A percentile compares a stretch with the other conserved stretches of the same genome.
phyloP scores from a whole-genome alignment of 495 filamentous ascomycete species.

The Tuber aestivum region DNA sequence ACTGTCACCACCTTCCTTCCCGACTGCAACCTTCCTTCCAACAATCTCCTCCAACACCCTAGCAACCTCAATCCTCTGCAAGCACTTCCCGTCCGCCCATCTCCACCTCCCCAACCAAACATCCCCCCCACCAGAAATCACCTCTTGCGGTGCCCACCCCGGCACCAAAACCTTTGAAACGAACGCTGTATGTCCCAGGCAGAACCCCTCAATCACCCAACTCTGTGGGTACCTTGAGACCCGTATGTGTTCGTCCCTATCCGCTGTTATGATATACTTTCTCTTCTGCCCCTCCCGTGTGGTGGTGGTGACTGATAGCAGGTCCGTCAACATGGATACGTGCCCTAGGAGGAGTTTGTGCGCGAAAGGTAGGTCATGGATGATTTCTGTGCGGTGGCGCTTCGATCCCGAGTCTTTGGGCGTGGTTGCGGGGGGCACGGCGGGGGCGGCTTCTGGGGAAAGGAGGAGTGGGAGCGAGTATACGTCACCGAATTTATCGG shows the following conservation, averaged over 20 bases:
- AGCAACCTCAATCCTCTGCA: constrained; percentile 53
- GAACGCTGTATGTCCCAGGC: constrained; percentile 78
- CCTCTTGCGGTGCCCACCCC: constrained; percentile 49
- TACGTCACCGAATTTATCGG: constrained; percentile 95
- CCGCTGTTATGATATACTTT: constrained; percentile 75
- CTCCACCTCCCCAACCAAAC: constrained; percentile 72
- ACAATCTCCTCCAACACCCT: constrained; percentile 41
- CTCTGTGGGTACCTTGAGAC: constrained; percentile 77
- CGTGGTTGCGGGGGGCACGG: constrained; percentile 50
- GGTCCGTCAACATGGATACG: constrained; percentile 83
- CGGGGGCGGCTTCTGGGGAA: constrained; percentile 40
- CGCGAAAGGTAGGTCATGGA: constrained; percentile 55
- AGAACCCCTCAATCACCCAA: constrained; percentile 82
- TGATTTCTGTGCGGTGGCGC: constrained; percentile 44
- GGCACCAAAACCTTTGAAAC: constrained; percentile 67
- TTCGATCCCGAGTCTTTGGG: constrained; percentile 32
- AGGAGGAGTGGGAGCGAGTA: constrained; percentile 74
- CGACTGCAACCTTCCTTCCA: constrained; percentile 19
- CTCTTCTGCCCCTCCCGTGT: constrained; percentile 26
- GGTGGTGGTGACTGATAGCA: constrained; percentile 49
- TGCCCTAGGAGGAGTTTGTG: constrained; percentile 77
- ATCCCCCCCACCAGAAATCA: constrained; percentile 86
- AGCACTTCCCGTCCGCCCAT: constrained; percentile 56
- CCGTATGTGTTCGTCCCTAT: constrained; percentile 96
- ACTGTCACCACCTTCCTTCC: constrained; percentile 16